Conservation (phyloP, 1,284 basidiomycete species). For the Anthracocystis walkeri region DNA sequence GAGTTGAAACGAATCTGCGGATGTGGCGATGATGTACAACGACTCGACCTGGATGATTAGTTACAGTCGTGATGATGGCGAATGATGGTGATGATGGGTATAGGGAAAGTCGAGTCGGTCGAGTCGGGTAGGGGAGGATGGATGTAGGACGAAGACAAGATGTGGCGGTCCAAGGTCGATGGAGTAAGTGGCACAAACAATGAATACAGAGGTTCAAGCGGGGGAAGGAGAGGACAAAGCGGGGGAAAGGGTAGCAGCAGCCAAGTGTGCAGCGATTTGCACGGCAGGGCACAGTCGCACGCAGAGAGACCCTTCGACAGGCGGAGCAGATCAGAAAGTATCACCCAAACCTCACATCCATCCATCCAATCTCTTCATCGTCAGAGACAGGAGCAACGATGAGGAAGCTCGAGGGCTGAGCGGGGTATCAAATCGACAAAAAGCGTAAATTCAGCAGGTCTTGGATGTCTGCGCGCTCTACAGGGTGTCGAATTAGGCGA, state of each 20-base stretch:
- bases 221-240: slow-evolving; percentile 2
- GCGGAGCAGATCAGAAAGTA: neutral
- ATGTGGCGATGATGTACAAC: slow-evolving; percentile 9
- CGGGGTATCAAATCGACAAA: slow-evolving; percentile 1
- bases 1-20: neutral
- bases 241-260: neutral
- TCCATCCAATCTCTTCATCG: neutral
- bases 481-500: neutral
- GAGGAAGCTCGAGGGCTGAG: slow-evolving; percentile 1
- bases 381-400: slow-evolving; percentile 2
- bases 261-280: slow-evolving; percentile 7
- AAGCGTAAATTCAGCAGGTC: neutral
- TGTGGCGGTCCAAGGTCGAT: neutral
- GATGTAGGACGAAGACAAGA: slow-evolving; percentile 8
- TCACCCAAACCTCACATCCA: slow-evolving; percentile 4
- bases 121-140: slow-evolving; percentile 20
- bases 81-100: slow-evolving; percentile 8
- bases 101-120: slow-evolving; percentile 28
- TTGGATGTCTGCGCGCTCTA: neutral
- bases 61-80: neutral
- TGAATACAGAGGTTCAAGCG: neutral
- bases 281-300: neutral
- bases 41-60: slow-evolving; percentile 10
- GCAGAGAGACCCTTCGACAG: neutral
- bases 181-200: neutral